Percentiles rank a stretch among this genome's conserved stretches.
phyloP scores from a whole-genome alignment of 2,329 filamentous ascomycete species.

The Alternaria panax region DNA sequence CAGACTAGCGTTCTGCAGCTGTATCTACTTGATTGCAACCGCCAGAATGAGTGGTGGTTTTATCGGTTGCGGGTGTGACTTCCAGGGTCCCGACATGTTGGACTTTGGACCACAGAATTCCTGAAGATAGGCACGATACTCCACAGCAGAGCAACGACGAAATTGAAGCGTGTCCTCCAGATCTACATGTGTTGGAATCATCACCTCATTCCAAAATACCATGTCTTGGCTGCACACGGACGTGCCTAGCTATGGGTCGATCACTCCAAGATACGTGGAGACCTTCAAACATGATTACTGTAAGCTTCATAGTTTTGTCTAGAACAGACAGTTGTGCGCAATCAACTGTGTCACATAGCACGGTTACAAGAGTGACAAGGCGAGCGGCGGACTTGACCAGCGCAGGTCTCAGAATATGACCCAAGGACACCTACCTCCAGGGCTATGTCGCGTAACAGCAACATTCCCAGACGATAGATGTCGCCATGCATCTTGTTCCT shows the following conservation, averaged over 20 bases:
- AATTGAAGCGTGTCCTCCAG: too few species aligned
- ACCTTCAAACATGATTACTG: neutral
- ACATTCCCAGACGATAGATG: neutral
- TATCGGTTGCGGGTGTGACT: too few species aligned
- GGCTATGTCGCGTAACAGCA: neutral
- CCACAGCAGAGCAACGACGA: too few species aligned
- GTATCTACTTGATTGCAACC: too few species aligned
- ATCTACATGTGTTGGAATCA: neutral
- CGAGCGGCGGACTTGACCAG: neutral
- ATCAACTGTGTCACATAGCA: neutral
- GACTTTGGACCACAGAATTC: too few species aligned
- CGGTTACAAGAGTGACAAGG: neutral
- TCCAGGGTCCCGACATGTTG: too few species aligned
- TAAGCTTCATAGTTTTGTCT: neutral
- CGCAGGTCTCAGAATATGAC: neutral
- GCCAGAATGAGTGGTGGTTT: too few species aligned
- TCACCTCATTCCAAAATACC: neutral
- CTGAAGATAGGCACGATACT: too few species aligned
- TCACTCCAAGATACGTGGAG: neutral
- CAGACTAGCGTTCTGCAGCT: too few species aligned
- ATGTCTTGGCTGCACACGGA: neutral
- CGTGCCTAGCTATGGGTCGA: neutral
- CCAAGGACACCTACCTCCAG: too few species aligned
- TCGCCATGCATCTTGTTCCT: too few species aligned
- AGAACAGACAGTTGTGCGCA: neutral